Base-by-base conservation (phyloP, 2,329 filamentous ascomycete species). In the Pyrenophora tritici-repentis region DNA sequence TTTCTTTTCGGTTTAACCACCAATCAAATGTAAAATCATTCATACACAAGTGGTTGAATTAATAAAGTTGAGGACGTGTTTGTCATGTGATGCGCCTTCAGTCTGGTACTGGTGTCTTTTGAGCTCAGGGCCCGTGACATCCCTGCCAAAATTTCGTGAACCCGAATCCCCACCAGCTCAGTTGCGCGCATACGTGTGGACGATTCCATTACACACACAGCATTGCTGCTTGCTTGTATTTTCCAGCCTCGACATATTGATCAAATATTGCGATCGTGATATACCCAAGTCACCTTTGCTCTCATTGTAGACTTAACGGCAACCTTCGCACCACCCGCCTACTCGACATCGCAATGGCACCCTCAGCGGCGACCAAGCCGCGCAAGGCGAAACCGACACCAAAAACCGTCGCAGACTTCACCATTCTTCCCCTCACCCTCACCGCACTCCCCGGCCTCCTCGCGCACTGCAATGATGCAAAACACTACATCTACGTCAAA, bases 401-500 rank as follows among this genome's bases (percentile, higher is more conserved):
- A 3, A 63, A 61, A 40, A 60, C 64, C 24, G 74, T 85, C 67
- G 70, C 78, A 72, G 87, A 86, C 57, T 95, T 91, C 67, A 80
- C 81, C 12, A 76, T 88, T 47, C 81, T 96, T 1, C 85, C 88
- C 0, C 76, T 96, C 14, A 80, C 81, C 13, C 81, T 93, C 7
- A 56, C 65, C 5, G 17, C 54, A 4, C 53, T 64, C 0, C 42
- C 65, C 2, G 59, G 40, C 84, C 87, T 4, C 70, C 84, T 13
- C 74, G 18, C 75, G 80, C 35, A 74, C 81, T 36, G 56, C 58
- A 36, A 50, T 13, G 46, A 55, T 17, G 81, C 86, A 50, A 84
- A 84, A 42, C 94, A 97, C 76, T 90, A 92, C 75, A 79, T 97
- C 65, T 96, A 96, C 76, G 76, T 97, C 47, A 90, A 90, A 59